These are phyloP conservation scores for Globisporangium camurandrum DNA, from an alignment of 352 stramenopile genomes.

Conservation along the genomic window DNA sequence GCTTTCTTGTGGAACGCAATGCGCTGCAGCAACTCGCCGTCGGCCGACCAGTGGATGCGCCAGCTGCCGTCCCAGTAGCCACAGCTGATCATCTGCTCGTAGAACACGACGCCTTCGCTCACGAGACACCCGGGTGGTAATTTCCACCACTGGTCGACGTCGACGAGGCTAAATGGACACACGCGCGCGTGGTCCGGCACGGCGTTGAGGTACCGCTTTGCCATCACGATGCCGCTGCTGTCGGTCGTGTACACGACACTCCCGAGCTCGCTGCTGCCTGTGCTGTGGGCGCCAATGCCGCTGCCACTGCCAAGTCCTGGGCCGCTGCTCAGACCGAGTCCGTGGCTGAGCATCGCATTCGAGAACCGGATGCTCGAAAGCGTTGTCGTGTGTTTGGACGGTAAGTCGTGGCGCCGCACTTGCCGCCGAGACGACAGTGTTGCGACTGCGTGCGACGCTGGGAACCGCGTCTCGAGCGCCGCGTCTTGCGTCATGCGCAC, in stretches of 20 bases:
- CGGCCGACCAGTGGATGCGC: slow-evolving; percentile 82
- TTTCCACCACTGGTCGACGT: slow-evolving; percentile 86
- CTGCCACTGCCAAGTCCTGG: slow-evolving; percentile 58
- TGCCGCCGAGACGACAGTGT: slow-evolving; percentile 70
- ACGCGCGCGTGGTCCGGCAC: slow-evolving; percentile 57
- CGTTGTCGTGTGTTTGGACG: slow-evolving; percentile 57
- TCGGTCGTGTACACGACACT: slow-evolving; percentile 80
- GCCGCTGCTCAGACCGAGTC: slow-evolving; percentile 31
- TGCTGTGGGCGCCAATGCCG: slow-evolving; percentile 66
- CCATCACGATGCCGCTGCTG: slow-evolving; percentile 63
- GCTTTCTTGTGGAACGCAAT: slow-evolving; percentile 86
- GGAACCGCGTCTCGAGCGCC: slow-evolving; percentile 59
- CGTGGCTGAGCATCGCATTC: slow-evolving; percentile 57
- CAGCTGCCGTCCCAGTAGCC: slow-evolving; percentile 85
- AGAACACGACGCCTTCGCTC: slow-evolving; percentile 77
- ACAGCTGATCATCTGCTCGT: slow-evolving; percentile 87
- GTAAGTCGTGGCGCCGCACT: slow-evolving; percentile 71
- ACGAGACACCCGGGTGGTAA: slow-evolving; percentile 65
- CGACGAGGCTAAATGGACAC: slow-evolving; percentile 70
- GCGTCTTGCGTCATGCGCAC: slow-evolving; percentile 71
- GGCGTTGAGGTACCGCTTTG: slow-evolving; percentile 69
- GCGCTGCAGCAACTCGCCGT: slow-evolving; percentile 75
- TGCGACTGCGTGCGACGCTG: slow-evolving; percentile 64
- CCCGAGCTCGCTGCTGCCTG: slow-evolving; percentile 42
- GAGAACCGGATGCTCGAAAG: slow-evolving; percentile 76